Evolutionary conservation across 2,329 filamentous ascomycete genomes (phyloP).

Genomic region (Bimuria novae-zelandiae): DNA sequence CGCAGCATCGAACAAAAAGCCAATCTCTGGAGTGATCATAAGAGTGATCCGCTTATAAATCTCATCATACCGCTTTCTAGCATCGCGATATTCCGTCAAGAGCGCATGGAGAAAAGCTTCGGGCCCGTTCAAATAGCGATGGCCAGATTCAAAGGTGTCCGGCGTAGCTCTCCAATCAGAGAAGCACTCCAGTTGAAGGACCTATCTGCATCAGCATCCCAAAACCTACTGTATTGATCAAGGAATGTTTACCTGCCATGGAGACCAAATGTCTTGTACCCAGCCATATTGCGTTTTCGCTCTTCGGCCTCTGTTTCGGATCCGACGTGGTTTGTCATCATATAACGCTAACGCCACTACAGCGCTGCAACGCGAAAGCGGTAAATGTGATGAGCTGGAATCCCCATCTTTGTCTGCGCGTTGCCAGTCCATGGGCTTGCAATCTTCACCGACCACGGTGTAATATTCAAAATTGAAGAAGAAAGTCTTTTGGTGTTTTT

Average conservation of each 20-base stretch:
- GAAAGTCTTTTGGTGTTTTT: constrained; percentile 60
- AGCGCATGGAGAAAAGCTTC: constrained; percentile 65
- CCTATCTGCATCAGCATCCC: not conserved
- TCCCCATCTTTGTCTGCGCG: constrained; percentile 54
- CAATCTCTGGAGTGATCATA: constrained; percentile 62
- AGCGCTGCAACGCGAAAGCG: constrained; percentile 63
- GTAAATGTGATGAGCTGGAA: constrained; percentile 56
- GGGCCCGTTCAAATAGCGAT: constrained; percentile 63
- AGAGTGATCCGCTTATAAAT: constrained; percentile 62
- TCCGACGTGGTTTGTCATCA: constrained; percentile 56
- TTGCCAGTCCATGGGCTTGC: constrained; percentile 65
- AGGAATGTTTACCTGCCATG: constrained; percentile 59
- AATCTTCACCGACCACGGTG: constrained; percentile 61
- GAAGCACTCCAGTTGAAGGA: constrained; percentile 11
- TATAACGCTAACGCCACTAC: constrained; percentile 63
- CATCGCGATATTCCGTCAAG: constrained; percentile 64
- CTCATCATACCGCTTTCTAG: constrained; percentile 61
- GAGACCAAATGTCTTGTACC: constrained; percentile 62
- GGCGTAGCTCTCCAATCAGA: constrained; percentile 47
- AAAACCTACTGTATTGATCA: not conserved
- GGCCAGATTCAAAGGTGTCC: constrained; percentile 59
- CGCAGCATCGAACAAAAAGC: constrained; percentile 63
- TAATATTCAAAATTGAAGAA: constrained; percentile 70
- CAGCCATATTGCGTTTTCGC: constrained; percentile 56
- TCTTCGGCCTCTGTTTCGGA: constrained; percentile 56